Base-by-base conservation (phyloP, 1,284 basidiomycete genomes). In the Ganoderma leucocontextum region DNA sequence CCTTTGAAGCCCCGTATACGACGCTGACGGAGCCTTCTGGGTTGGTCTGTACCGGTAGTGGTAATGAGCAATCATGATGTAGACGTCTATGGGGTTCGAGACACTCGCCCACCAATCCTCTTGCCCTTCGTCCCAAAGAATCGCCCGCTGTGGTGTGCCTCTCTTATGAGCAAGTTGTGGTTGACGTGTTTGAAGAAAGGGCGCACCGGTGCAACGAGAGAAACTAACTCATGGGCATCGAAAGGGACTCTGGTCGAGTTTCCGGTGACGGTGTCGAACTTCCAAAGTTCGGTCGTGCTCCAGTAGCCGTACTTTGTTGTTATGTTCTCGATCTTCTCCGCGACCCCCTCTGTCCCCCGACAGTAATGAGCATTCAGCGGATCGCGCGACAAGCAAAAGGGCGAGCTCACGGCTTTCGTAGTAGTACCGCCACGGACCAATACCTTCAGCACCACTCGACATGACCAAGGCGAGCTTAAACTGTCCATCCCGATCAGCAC, bases 41-140 rank as follows among this genome's bases (percentile, higher is more conserved):
- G 19, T 71, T 71, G 25, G 66, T 71, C 70, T 71, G 55, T 17
- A 13, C 29, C 35, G 17, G 41, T 38, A 6, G n/a, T 62, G 6
- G 35, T 33, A 61, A 9, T 22, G 4, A 8, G 29, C 29, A 29
- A 29, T 39, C 39, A 6, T 25, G n/a, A n/a, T n/a, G n/a, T n/a
- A n/a, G n/a, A n/a, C n/a, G n/a, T 36, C 29, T 8, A n/a, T 15
- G 1, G 19, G 17, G 7, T 15, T 17, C 44, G 7, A 36, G 33
- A 33, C 25, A 64, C 70, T 68, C 17, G 66, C 70, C 70, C 70
- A 71, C 66, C 67, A 71, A 38, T 71, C 70, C 22, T 68, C 67
- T 22, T 68, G 58, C 1, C 70, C 70, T 58, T 71, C 70, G 35
- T 71, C 70, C 70, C 70, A 71, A 6, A 71, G 66, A n/a, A 71